phyloP scores from a whole-genome alignment of 2,329 filamentous ascomycete genomes.

The Phialophora tarda region DNA sequence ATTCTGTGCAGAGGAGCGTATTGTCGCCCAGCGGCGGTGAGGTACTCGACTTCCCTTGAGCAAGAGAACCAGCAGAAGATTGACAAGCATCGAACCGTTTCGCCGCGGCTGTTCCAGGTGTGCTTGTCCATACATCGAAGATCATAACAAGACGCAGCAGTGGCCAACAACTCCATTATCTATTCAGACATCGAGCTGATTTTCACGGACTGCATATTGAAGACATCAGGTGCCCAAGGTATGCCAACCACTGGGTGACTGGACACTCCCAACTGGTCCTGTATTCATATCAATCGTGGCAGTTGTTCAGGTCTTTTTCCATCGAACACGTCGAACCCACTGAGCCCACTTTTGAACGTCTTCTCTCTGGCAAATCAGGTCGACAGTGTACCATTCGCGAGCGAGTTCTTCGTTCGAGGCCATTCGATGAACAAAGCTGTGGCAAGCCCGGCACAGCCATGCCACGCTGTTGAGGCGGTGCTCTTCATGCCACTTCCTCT shows the following conservation, averaged over 20 bases:
- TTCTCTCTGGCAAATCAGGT: conserved; percentile 70
- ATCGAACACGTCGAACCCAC: conserved; percentile 76
- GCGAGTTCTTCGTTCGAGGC: conserved; percentile 79
- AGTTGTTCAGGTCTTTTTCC: conserved; percentile 66
- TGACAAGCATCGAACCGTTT: neutral
- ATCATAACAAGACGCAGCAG: neutral
- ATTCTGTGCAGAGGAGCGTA: conserved; percentile 5
- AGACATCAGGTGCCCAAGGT: neutral
- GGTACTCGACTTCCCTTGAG: neutral
- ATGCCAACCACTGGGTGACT: neutral
- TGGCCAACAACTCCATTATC: neutral
- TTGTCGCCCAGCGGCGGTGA: conserved; percentile 1
- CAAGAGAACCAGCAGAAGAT: neutral
- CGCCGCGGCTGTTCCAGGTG: neutral
- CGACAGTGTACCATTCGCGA: conserved; percentile 72
- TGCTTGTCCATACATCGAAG: neutral
- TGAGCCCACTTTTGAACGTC: conserved; percentile 72
- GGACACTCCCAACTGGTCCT: neutral
- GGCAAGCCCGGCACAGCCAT: conserved; percentile 84
- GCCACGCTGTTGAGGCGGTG: conserved; percentile 80
- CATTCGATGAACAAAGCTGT: conserved; percentile 79
- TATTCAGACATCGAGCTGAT: neutral
- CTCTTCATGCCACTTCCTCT: conserved; percentile 77
- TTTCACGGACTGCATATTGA: neutral
- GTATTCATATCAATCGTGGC: neutral